Conservation (phyloP, 352 stramenopile genomes). For the Pythium dissotocum region DNA sequence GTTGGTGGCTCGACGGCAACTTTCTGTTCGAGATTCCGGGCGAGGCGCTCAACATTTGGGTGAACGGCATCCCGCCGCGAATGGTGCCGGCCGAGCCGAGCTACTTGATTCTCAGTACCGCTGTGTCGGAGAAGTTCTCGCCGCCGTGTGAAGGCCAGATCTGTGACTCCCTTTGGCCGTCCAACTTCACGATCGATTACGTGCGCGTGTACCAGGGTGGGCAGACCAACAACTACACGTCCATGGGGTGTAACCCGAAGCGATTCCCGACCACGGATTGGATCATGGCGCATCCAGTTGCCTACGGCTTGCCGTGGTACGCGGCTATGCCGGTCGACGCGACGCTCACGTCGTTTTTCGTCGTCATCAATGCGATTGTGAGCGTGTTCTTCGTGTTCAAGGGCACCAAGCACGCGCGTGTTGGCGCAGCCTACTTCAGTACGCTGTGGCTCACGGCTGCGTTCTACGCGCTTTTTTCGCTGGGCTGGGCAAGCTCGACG, state of each 20-base stretch:
- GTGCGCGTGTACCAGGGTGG: slow-evolving; percentile 94
- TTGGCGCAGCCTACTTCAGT: slow-evolving; percentile 53
- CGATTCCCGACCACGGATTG: slow-evolving; percentile 90
- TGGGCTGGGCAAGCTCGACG: slow-evolving; percentile 31
- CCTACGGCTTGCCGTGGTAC: slow-evolving; percentile 86
- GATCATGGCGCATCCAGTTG: slow-evolving; percentile 89
- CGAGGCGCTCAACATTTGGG: slow-evolving; percentile 81
- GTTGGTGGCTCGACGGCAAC: slow-evolving; percentile 93
- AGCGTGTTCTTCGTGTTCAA: slow-evolving; percentile 62
- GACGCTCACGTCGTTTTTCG: slow-evolving; percentile 48
- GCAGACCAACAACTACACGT: slow-evolving; percentile 84
- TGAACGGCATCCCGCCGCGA: slow-evolving; percentile 59
- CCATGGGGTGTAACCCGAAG: slow-evolving; percentile 91
- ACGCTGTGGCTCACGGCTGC: slow-evolving; percentile 61
- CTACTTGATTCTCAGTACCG: slow-evolving; percentile 98
- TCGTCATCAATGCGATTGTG: slow-evolving; percentile 54
- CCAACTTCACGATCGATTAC: slow-evolving; percentile 95
- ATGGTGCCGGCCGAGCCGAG: slow-evolving; percentile 95
- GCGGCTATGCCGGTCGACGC: slow-evolving; percentile 57
- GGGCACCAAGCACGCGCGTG: slow-evolving; percentile 50
- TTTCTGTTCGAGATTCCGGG: slow-evolving; percentile 94
- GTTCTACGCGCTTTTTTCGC: slow-evolving; percentile 73
- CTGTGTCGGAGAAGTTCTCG: slow-evolving; percentile 95
- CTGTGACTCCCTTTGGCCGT: slow-evolving; percentile 91
- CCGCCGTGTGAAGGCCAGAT: slow-evolving; percentile 90